These are phyloP conservation scores for Neobulgaria alba DNA, from an alignment of 2,329 filamentous ascomycete species.

Conservation along the genomic window DNA sequence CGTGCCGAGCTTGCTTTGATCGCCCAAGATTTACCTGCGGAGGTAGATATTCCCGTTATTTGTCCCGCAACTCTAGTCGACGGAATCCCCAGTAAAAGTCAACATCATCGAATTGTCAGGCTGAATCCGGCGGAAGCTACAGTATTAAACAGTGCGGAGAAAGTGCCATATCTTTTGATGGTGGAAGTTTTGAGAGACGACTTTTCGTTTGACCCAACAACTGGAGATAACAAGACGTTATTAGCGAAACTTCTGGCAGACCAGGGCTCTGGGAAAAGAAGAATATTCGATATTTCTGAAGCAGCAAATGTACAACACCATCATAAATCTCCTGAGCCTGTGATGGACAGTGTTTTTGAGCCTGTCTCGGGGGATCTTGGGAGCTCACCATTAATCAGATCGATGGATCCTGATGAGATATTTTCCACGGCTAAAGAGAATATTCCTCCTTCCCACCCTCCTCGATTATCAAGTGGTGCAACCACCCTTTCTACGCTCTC, in stretches of 20 bases:
- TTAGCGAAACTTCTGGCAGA: slow-evolving; percentile 49
- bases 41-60: slow-evolving; percentile 76
- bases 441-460: slow-evolving; percentile 29
- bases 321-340: slow-evolving; percentile 29
- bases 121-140: slow-evolving; percentile 79
- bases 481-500: slow-evolving; percentile 52
- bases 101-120: slow-evolving; percentile 74
- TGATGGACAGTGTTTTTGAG: slow-evolving; percentile 69
- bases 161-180: slow-evolving; percentile 79
- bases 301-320: slow-evolving; percentile 40
- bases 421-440: slow-evolving; percentile 34
- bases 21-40: slow-evolving; percentile 70
- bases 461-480: slow-evolving; percentile 52
- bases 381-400: slow-evolving; percentile 60
- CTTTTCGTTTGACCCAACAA: slow-evolving; percentile 73
- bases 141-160: slow-evolving; percentile 77
- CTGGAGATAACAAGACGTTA: slow-evolving; percentile 61
- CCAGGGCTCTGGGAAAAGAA: slow-evolving; percentile 43
- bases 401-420: slow-evolving; percentile 44
- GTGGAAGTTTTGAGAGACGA: slow-evolving; percentile 74
- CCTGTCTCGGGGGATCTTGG: slow-evolving; percentile 72
- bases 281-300: slow-evolving; percentile 63
- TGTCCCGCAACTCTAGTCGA: slow-evolving; percentile 67
- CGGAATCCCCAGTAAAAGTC: slow-evolving; percentile 65
- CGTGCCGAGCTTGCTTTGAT: slow-evolving; percentile 75